Base-by-base conservation (phyloP, 2,329 filamentous ascomycete genomes). In the Neonectria faginata region DNA sequence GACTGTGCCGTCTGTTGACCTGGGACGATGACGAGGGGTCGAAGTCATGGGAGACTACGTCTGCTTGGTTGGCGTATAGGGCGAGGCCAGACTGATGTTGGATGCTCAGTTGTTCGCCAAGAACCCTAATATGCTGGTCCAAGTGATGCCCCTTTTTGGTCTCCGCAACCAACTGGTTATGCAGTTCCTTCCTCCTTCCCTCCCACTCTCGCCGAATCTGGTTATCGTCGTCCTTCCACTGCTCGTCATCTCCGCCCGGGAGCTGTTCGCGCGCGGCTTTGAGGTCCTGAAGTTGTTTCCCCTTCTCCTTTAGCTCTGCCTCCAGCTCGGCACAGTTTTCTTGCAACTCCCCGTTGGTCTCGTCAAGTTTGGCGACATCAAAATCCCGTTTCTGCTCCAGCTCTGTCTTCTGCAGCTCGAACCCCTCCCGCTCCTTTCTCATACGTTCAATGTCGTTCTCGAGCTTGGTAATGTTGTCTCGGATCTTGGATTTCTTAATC, bases 261-360 rank as follows among this genome's bases (percentile, higher is more conserved):
- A 88, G 83, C 60, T 85, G 86, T 76, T 91, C 91, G 54, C 89
- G 82, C 68, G 91, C 87, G 63, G 90, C 88, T 75, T 96, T 92
- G 27, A 94, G 84, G 56, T 89, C 86, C 75, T 93, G 92, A 68
- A 95, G 87, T 68, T 91, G 87, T 59, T 91, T 92, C 64, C 80
- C 80, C 67, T 82, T 82, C 60, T 92, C 86, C 69, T 89, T 90
- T 29, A 96, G 85, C 66, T 92, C 90, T 9, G 91, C 86, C 76
- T 96, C 92, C 55, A 95, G 81, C 36, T 83, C 83, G 6, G 85
- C 80, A 63, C 87, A 86, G 61, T 89, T 89, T 42, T 91, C 86
- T 71, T 93, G 90, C 22, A 92, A 80, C 31, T 86, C 81, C 39
- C 81, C 79, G 52, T 91, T 89, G 58, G 88, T 81, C 41, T 82